phyloP scores from a whole-genome alignment of 2,329 filamentous ascomycete genomes.

The Akanthomyces dipterigenus region DNA sequence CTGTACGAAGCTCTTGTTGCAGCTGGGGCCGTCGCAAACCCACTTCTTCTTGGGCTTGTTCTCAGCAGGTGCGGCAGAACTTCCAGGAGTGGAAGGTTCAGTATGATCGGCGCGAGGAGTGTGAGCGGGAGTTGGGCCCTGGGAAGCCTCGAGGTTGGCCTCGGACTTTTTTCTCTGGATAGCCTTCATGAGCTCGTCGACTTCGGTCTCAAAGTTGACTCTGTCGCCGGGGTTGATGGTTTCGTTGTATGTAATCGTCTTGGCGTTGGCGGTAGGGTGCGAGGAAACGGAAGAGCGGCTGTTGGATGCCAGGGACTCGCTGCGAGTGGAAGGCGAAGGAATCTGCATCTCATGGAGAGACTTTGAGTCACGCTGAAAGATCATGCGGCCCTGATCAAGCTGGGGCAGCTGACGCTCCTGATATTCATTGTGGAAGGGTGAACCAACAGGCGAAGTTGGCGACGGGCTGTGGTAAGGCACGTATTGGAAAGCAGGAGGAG shows the following conservation, averaged over 20 bases:
- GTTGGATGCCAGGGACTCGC: constrained; percentile 26
- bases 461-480: constrained; percentile 33
- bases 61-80: constrained; percentile 20
- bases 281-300: constrained; percentile 12
- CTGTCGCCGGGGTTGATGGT: constrained; percentile 40
- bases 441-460: constrained; percentile 26
- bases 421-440: constrained; percentile 28
- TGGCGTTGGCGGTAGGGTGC: constrained; percentile 28
- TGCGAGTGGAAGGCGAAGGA: constrained; percentile 25
- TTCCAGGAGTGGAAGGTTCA: constrained; percentile 26
- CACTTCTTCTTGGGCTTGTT: constrained; percentile 52
- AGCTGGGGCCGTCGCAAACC: constrained; percentile 65
- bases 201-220: constrained; percentile 69
- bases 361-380: constrained; percentile 22
- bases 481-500: constrained; percentile 38
- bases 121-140: constrained; percentile 10
- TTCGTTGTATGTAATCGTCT: constrained; percentile 39
- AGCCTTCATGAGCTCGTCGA: constrained; percentile 82
- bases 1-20: constrained; percentile 77
- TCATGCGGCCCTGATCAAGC: constrained; percentile 19
- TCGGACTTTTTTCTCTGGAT: constrained; percentile 63
- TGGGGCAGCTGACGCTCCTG: constrained; percentile 23
- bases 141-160: constrained; percentile 19
- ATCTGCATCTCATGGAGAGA: constrained; percentile 26
- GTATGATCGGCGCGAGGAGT: constrained; percentile 8